Evolutionary conservation across 768 basidiomycete species (phyloP).

Genomic region (Leucocoprinus sp.): DNA sequence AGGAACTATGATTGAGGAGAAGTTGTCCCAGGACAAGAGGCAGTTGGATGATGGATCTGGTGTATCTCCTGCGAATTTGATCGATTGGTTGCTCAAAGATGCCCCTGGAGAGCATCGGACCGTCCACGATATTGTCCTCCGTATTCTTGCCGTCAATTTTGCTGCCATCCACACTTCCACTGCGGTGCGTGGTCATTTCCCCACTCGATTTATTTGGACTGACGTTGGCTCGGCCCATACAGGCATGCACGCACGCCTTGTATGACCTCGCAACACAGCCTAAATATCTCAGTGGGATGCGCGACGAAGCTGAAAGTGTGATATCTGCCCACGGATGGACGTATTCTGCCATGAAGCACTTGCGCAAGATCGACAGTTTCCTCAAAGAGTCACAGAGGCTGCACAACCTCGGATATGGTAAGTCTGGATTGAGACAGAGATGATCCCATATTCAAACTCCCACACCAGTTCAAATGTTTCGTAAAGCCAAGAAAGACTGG

Average conservation of each 20-base stretch:
- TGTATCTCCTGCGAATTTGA: conserved; percentile 25
- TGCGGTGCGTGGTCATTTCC: conserved; percentile 19
- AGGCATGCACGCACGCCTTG: conserved; percentile 28
- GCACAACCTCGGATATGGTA: conserved; percentile 1
- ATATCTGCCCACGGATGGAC: conserved; percentile 26
- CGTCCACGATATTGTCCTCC: conserved; percentile 16
- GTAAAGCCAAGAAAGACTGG: conserved; percentile 28
- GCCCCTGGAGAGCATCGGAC: conserved; percentile 18
- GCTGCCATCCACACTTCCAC: conserved; percentile 35
- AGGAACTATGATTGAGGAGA: conserved; percentile 11
- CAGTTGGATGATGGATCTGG: conserved; percentile 21
- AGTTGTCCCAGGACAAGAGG: conserved; percentile 4
- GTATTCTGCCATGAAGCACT: conserved; percentile 24
- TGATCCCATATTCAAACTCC: background rate
- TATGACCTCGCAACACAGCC: conserved; percentile 27
- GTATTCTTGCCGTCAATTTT: conserved; percentile 31
- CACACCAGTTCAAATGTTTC: conserved; percentile 21
- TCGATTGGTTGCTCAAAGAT: conserved; percentile 21
- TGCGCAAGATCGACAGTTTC: conserved; percentile 39
- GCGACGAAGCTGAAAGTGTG: conserved; percentile 32
- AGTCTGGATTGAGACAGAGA: background rate
- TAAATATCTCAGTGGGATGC: conserved; percentile 24
- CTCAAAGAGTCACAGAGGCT: conserved; percentile 25
- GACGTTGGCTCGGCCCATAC: no score
- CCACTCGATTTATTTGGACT: no score